Evolutionary conservation across 805 yeast species (phyloP).

Genomic region (Wickerhamomyces canadensis): DNA sequence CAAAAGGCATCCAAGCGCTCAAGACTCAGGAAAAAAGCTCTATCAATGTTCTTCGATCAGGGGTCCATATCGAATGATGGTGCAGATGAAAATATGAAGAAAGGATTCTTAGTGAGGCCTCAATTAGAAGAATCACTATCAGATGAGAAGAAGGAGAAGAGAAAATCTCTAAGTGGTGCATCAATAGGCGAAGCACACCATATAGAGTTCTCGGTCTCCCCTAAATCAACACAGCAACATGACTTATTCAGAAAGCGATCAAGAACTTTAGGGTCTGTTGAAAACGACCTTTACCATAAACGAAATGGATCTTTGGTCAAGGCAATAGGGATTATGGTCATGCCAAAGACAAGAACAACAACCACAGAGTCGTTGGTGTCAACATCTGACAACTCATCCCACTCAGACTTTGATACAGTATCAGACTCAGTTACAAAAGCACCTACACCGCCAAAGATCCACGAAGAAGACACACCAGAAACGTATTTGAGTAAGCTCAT

Average conservation of each 20-base stretch:
- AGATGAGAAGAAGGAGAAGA: conserved; percentile 9
- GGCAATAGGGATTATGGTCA: conserved; percentile 32
- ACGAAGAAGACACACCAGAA: conserved; percentile 23
- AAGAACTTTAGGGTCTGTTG: conserved; percentile 22
- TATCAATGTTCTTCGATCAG: conserved; percentile 16
- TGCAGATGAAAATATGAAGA: no score
- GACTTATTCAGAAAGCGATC: conserved; percentile 20
- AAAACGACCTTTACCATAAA: conserved; percentile 22
- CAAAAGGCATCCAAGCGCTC: conserved; percentile 10
- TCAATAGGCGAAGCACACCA: no score
- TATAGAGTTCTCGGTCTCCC: no score
- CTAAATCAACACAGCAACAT: neutral
- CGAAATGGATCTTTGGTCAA: conserved; percentile 33
- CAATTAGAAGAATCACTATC: conserved; percentile 11
- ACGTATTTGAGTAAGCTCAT: conserved; percentile 23
- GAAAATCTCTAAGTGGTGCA: no score
- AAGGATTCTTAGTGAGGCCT: conserved; percentile 6
- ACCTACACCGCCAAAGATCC: conserved; percentile 25
- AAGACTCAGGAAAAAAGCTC: conserved; percentile 11
- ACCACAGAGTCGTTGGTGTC: neutral
- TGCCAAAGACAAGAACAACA: conserved; percentile 25
- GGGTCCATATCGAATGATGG: neutral
- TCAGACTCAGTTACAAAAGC: conserved; percentile 9
- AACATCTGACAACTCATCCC: neutral
- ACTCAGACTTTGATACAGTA: conserved; percentile 5